Conservation (phyloP, 2,329 filamentous ascomycete genomes). For the Didymella keratinophila region DNA sequence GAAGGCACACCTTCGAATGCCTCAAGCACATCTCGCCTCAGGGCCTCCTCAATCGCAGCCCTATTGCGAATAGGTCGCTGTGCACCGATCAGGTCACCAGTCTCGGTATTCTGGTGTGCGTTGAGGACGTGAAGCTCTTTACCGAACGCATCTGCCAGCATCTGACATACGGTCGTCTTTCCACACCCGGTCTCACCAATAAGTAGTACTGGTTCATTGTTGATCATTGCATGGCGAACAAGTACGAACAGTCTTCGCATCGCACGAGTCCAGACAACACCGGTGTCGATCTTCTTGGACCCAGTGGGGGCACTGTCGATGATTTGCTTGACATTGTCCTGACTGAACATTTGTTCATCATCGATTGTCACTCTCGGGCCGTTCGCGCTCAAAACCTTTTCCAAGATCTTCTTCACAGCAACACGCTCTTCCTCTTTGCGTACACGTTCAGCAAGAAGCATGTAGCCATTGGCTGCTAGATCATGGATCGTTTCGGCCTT, state of each 20-base stretch:
- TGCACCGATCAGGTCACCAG: conserved; percentile 94
- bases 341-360: conserved; percentile 74
- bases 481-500: conserved; percentile 86
- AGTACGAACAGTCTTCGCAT: conserved; percentile 93
- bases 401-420: conserved; percentile 86
- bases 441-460: conserved; percentile 94
- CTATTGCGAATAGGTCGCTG: conserved; percentile 91
- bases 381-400: conserved; percentile 77
- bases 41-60: conserved; percentile 70
- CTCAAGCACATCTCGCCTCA: conserved; percentile 68
- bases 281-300: conserved; percentile 22
- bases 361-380: conserved; percentile 74
- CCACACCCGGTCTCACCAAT: conserved; percentile 97
- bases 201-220: conserved; percentile 92
- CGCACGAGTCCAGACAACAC: conserved; percentile 90
- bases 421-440: conserved; percentile 86
- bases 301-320: conserved; percentile 45
- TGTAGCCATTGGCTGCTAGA: conserved; percentile 90
- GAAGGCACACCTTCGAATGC: conserved; percentile 33
- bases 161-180: conserved; percentile 95
- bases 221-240: conserved; percentile 83
- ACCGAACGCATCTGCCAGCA: conserved; percentile 80
- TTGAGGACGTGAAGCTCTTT: conserved; percentile 89
- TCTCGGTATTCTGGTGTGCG: conserved; percentile 97
- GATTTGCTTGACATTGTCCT: conserved; percentile 40